These are phyloP conservation scores for Fusarium falciforme DNA, from an alignment of 2,329 filamentous ascomycete genomes.

Conservation along the genomic window DNA sequence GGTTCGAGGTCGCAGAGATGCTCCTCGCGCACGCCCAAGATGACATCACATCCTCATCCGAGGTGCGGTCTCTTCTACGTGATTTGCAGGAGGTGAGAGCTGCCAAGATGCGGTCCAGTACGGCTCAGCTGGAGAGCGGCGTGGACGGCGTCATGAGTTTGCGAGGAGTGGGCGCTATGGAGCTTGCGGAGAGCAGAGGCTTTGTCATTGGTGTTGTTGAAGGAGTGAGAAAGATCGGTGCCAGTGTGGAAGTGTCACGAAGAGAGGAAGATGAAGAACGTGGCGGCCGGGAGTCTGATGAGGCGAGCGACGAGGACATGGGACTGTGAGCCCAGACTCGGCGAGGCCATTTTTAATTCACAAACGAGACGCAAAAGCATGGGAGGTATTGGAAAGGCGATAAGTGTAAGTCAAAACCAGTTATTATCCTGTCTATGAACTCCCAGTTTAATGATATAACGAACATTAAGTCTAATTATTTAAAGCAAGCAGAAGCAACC, in stretches of 20 bases:
- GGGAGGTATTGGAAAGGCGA: background rate
- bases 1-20: constrained; percentile 91
- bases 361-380: constrained; percentile 1
- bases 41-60: constrained; percentile 79
- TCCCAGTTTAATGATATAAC: background rate
- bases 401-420: constrained; percentile 26
- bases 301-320: constrained; percentile 67
- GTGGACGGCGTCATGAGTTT: constrained; percentile 77
- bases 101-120: constrained; percentile 85
- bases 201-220: constrained; percentile 91
- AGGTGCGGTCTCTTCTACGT: constrained; percentile 78
- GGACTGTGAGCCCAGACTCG: constrained; percentile 48
- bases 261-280: constrained; percentile 80
- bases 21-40: constrained; percentile 87
- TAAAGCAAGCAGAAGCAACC: constrained; percentile 1
- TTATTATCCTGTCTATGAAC: background rate
- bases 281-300: constrained; percentile 70
- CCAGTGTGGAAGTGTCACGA: constrained; percentile 80
- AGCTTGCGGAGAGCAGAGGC: constrained; percentile 85
- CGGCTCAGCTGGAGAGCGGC: constrained; percentile 76
- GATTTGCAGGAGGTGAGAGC: constrained; percentile 89
- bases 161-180: constrained; percentile 88
- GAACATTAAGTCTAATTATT: constrained; percentile 16
- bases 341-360: background rate
- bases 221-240: constrained; percentile 84